phyloP scores from a whole-genome alignment of 176 grass and related monocot species.

The Cenchrus americanus region DNA sequence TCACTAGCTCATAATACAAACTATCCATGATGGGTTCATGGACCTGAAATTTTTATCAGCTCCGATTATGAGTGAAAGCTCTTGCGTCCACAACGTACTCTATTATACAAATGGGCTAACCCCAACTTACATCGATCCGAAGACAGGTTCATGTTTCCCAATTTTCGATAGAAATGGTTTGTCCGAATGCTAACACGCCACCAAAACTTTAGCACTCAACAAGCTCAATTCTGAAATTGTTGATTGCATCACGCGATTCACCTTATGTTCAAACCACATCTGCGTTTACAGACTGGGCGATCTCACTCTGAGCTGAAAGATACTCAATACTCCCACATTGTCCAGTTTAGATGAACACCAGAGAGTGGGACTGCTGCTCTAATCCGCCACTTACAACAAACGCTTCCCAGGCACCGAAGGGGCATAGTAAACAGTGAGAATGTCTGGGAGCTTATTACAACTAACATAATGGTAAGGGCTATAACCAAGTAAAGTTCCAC shows the following conservation, averaged over 20 bases:
- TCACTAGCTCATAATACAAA: too few relatives aligned
- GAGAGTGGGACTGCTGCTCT: not conserved
- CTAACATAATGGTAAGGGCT: not conserved
- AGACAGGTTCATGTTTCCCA: too few relatives aligned
- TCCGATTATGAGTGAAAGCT: too few relatives aligned
- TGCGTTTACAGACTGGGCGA: too few relatives aligned
- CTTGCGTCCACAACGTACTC: too few relatives aligned
- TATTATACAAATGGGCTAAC: too few relatives aligned
- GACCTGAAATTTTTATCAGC: too few relatives aligned
- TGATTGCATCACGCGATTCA: not conserved
- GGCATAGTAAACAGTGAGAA: not conserved
- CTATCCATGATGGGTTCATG: too few relatives aligned
- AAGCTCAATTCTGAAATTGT: not conserved
- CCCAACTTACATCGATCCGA: too few relatives aligned
- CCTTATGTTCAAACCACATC: not conserved
- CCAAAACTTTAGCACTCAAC: not conserved
- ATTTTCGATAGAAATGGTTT: too few relatives aligned
- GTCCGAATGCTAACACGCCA: too few relatives aligned
- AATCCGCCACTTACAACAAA: not conserved
- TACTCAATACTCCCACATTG: not conserved
- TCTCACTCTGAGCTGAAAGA: not conserved
- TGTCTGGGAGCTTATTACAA: conserved; percentile 17
- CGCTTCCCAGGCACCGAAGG: not conserved
- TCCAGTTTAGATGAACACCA: not conserved
- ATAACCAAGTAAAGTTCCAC: not conserved